These are phyloP conservation scores for Rhodotorula sp. DNA, from an alignment of 1,284 basidiomycete genomes.

Conservation along the genomic window DNA sequence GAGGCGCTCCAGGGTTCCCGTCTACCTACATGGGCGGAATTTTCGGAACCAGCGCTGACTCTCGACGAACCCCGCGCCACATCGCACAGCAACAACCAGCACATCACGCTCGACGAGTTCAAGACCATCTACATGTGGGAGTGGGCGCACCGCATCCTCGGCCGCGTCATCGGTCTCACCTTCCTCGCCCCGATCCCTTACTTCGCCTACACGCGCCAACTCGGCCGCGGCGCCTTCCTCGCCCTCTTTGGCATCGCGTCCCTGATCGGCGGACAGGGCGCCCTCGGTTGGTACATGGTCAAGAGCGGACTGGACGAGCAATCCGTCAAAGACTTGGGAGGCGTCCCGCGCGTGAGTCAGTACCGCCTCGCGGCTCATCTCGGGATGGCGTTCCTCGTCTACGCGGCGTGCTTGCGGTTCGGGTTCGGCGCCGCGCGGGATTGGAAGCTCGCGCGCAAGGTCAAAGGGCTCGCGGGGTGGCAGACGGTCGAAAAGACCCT, in stretches of 20 bases:
- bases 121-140: conserved; percentile 99
- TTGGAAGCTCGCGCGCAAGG: conserved; percentile 64
- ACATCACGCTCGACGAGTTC: conserved; percentile 84
- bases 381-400: conserved; percentile 82
- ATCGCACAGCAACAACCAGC: conserved; percentile 72
- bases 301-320: conserved; percentile 83
- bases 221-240: conserved; percentile 34
- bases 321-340: conserved; percentile 62
- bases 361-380: conserved; percentile 95
- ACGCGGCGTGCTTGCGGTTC: conserved; percentile 83
- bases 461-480: conserved; percentile 51
- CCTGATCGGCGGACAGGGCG: conserved; percentile 61
- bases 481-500: conserved; percentile 43
- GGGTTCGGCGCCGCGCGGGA: conserved; percentile 78
- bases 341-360: conserved; percentile 92
- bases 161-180: conserved; percentile 75
- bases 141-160: conserved; percentile 93
- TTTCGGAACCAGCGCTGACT: no score
- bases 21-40: no score
- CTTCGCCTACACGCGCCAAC: conserved; percentile 66
- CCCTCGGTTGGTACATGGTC: conserved; percentile 99
- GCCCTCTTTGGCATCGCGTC: conserved; percentile 43
- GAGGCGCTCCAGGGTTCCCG: neutral
- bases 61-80: no score
- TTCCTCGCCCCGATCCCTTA: conserved; percentile 65